phyloP scores from a whole-genome alignment of 2,329 filamentous ascomycete species.

The Penicillium sp. region DNA sequence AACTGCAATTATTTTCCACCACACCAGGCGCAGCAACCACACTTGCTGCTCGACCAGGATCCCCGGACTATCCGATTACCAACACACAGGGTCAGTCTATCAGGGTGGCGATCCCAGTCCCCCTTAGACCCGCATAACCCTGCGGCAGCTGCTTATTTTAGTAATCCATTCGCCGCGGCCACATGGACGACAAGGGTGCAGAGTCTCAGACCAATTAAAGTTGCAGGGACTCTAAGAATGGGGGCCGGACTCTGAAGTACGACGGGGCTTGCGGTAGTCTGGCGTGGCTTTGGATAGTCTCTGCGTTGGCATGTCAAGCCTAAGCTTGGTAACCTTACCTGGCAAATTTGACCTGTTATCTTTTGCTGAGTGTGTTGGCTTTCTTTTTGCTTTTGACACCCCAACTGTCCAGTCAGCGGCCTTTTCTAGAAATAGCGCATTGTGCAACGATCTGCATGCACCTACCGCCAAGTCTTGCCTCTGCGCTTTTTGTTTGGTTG shows the following conservation, averaged over 20 bases:
- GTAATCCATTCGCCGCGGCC: constrained; percentile 7
- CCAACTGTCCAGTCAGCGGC: background rate
- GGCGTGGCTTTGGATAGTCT: background rate
- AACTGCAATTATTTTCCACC: background rate
- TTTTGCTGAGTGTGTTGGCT: background rate
- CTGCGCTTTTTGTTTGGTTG: background rate
- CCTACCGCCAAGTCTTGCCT: background rate
- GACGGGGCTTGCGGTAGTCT: background rate
- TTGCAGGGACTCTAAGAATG: too few relatives aligned
- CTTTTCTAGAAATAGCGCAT: background rate
- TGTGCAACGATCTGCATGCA: background rate
- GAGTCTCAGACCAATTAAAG: background rate
- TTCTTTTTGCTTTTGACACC: background rate
- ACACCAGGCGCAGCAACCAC: background rate
- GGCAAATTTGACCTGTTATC: background rate
- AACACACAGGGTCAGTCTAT: background rate
- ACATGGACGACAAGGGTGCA: constrained; percentile 11
- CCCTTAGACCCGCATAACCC: background rate
- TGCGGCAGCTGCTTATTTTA: constrained; percentile 10
- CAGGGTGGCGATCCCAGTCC: background rate
- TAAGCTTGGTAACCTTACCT: background rate
- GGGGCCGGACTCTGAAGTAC: background rate
- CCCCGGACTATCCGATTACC: background rate
- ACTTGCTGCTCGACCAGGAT: background rate
- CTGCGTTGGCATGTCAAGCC: background rate